Evolutionary conservation across 169 alveolate genomes (phyloP), one percentile per base, ranked within the genome.

Genomic region (Plasmodium fragile): DNA sequence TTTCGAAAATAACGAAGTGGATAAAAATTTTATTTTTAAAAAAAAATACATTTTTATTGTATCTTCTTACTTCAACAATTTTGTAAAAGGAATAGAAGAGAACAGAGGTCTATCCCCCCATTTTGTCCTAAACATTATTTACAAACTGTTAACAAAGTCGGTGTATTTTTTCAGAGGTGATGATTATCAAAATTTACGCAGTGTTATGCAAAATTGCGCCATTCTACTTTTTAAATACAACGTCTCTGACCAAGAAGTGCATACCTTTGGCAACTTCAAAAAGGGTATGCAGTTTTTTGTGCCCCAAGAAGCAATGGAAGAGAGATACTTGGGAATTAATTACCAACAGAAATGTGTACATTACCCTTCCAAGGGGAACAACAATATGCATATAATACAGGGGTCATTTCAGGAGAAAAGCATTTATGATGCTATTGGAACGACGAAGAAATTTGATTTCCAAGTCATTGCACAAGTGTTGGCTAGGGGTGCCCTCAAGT

Each of bases 131-230:
- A 91, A 81, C 52, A 91, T 91, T 34, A 81, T 77, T n/a, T 81
- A 91, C 71, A 91, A 91, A 36, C 53, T 91, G 55, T 49, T 91
- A 30, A 71, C 77, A 30, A 91, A 91, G 81, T 59, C 94, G n/a
- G 59, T 81, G 18, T 91, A 91, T 71, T 91, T 91, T 49, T 91
- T 91, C 82, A 91, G 75, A 80, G 94, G 94, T 3, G 94, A 91
- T 71, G 70, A 28, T 49, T 81, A 91, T 45, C 83, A 91, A 80
- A 91, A 91, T 73, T 91, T 91, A 69, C 55, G 32, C 16, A 59
- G 70, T 16, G 94, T 91, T 91, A 81, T 91, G 94, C 49, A 81
- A 70, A 80, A 91, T 49, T 32, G 53, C 6, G 34, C 72, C 41
- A 13, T 71, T 13, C 36, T 91, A 55, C 39, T 30, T 65, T 91